These are phyloP conservation scores for Fraxinus platypoda DNA, from an alignment of 305 asterid genomes.

Conservation along the genomic window DNA sequence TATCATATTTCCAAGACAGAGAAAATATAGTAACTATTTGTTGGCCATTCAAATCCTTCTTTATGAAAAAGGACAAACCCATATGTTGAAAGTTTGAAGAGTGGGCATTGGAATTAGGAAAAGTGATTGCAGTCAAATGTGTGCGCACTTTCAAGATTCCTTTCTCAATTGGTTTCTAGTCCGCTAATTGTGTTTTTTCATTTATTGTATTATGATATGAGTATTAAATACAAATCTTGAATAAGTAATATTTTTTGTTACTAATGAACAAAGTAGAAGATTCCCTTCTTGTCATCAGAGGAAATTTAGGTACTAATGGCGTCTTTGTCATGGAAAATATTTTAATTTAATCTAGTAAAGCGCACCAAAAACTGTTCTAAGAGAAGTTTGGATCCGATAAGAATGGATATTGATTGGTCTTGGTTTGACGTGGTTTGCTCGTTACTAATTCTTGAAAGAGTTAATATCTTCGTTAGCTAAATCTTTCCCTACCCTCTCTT, in stretches of 20 bases:
- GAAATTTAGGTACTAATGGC: background rate
- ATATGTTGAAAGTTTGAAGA: conserved; percentile 21
- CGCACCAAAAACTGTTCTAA: too few species aligned
- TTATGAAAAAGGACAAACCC: conserved; percentile 22
- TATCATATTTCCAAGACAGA: conserved; percentile 20
- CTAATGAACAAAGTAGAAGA: background rate
- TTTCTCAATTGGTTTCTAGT: conserved; percentile 27
- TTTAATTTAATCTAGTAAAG: too few species aligned
- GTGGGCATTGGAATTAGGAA: conserved; percentile 35
- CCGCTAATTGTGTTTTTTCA: conserved; percentile 3
- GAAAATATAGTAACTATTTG: conserved; percentile 7
- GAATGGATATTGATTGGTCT: too few species aligned
- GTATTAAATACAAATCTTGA: background rate
- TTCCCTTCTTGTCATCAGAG: background rate
- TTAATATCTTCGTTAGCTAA: background rate
- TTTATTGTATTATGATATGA: background rate
- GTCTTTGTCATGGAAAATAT: background rate
- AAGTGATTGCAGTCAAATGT: conserved; percentile 20
- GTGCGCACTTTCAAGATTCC: conserved; percentile 29
- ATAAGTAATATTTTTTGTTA: too few species aligned
- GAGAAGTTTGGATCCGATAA: too few species aligned
- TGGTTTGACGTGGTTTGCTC: background rate
- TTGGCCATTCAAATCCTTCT: conserved; percentile 29
- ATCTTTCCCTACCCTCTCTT: background rate
- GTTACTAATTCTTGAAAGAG: background rate